Base-by-base conservation (phyloP, 78 protist species). In the Emiliania huxleyi region DNA sequence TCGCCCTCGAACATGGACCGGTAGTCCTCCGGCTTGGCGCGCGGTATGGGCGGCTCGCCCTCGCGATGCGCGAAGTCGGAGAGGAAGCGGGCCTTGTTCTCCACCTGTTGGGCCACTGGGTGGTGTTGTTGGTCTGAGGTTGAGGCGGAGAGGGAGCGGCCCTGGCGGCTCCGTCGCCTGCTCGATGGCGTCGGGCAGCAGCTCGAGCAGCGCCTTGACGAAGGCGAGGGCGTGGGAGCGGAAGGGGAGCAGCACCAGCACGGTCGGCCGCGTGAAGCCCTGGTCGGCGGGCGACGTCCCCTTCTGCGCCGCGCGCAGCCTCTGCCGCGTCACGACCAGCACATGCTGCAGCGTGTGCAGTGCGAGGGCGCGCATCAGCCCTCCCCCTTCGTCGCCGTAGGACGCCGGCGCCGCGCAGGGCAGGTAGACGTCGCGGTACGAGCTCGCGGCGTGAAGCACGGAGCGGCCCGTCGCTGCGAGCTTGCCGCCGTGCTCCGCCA, bases 221-320 rank as follows among this genome's bases (percentile, higher is more conserved):
- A 52, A 46, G 26, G 55, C 44, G 44, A 73, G 56, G 18, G 93
- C 94, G 62, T 46, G 33, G 0, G 91, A 12, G 3, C 92, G 46
- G 71, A 92, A 56, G 22, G 95, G 95, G 45, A 93, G 43, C 46
- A 93, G 44, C 38, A 93, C 25, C 35, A 93, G 90, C 79, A 93
- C 88, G 18, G 35, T 2, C 46, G 95, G 83, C 22, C 94, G 44
- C 49, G 37, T 42, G 93, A 44, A 93, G 40, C 95, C 95, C 46
- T 79, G 94, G 62, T 93, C 95, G 23, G 21, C 44, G 29, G 29
- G 21, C 43, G 6, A 2, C 25, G 11, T 11, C 44, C 8, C 43
- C 85, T 40, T 77, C 44, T 37, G 25, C 21, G 18, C 40, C 3
- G 4, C 35, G 49, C 45, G 40, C 25, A 77, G 49, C 5, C 85